Evolutionary conservation across 169 alveolate genomes (phyloP).

Genomic region (Cryptosporidium canis): DNA sequence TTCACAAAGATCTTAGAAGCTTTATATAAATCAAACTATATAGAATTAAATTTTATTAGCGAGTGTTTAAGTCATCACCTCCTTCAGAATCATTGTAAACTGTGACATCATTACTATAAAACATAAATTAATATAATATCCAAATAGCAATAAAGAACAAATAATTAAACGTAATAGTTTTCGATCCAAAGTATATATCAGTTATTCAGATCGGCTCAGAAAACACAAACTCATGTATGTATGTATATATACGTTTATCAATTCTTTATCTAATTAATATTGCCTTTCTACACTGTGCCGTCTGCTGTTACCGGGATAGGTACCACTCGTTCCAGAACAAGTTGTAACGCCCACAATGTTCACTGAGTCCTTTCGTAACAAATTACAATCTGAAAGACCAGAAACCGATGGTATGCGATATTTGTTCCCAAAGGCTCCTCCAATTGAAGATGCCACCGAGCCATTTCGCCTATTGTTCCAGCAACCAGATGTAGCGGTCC

Average conservation of each 20-base stretch:
- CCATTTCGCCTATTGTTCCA: conserved; percentile 36
- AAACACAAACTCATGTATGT: not conserved
- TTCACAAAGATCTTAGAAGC: not conserved
- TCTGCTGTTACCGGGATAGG: conserved; percentile 67
- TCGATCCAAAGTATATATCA: not conserved
- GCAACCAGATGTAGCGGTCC: conserved; percentile 18
- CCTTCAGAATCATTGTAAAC: not conserved
- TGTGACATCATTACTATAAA: not conserved
- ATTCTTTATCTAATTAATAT: not conserved
- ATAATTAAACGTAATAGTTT: not conserved
- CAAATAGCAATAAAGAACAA: not conserved
- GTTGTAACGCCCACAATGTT: conserved; percentile 67
- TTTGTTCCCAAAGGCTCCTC: conserved; percentile 20
- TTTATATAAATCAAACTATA: not conserved
- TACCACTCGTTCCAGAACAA: conserved; percentile 72
- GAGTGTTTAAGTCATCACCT: not conserved
- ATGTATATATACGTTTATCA: not conserved
- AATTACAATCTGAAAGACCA: conserved; percentile 47
- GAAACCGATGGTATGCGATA: conserved; percentile 39
- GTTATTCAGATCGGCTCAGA: not conserved
- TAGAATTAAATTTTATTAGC: not conserved
- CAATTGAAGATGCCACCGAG: conserved; percentile 37
- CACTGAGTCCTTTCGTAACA: conserved; percentile 55
- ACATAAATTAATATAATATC: not conserved
- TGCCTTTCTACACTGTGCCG: conserved; percentile 57